Conservation (phyloP, 306 rosid species). For the Urtica urens region DNA sequence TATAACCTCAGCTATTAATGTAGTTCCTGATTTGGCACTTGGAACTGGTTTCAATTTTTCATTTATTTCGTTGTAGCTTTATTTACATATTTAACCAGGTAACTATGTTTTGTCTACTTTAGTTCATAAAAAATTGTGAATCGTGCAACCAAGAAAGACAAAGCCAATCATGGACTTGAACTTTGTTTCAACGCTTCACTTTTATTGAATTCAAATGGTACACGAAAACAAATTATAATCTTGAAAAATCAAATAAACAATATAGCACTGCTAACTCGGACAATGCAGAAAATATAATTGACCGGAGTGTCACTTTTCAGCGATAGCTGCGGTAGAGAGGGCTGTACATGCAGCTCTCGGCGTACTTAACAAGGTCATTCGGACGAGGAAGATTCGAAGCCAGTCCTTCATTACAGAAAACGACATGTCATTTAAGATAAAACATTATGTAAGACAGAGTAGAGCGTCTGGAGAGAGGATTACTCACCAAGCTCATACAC, state of each 20-base stretch:
- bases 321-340: constrained; percentile 72
- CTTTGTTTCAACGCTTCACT: background rate
- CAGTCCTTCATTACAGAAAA: constrained; percentile 40
- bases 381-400: constrained; percentile 93
- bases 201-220: background rate
- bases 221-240: background rate
- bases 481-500: constrained; percentile 78
- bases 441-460: background rate
- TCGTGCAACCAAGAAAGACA: no score
- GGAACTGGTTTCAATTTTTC: background rate
- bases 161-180: background rate
- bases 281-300: background rate
- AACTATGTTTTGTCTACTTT: no score
- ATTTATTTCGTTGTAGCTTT: no score
- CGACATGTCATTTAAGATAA: background rate
- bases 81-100: no score
- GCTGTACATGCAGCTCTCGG: constrained; percentile 98
- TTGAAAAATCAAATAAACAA: background rate
- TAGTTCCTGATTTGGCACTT: background rate
- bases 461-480: constrained; percentile 1
- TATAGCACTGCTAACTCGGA: background rate
- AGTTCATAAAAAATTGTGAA: no score
- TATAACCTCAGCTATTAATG: background rate
- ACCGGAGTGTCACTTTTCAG: constrained; percentile 16
- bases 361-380: constrained; percentile 77